A percentile compares a stretch with the other conserved stretches of the same genome.
Evolutionary conservation across 257 asterid genomes (phyloP).

Genomic region (Nicotiana knightiana): DNA sequence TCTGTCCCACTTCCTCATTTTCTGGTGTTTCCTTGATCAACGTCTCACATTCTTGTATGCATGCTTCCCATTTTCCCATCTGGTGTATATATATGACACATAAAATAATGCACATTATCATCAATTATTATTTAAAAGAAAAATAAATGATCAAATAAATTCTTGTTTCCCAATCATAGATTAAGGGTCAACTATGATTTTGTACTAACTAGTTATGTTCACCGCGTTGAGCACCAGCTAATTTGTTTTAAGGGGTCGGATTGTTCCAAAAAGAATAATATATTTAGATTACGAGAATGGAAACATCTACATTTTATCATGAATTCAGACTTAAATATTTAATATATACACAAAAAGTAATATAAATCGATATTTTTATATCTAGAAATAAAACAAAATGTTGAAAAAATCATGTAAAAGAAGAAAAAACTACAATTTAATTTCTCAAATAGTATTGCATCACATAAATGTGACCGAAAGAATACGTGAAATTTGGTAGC

Average conservation of each 20-base stretch:
- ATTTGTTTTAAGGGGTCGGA: not conserved
- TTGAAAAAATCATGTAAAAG: not conserved
- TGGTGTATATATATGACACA: not conserved
- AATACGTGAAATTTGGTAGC: not conserved
- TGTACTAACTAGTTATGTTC: not conserved
- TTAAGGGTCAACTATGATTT: not conserved
- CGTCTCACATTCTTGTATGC: constrained; percentile 54
- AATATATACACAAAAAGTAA: too few species aligned
- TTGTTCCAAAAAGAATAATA: not conserved
- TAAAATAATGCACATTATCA: not conserved
- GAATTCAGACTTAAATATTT: too few species aligned
- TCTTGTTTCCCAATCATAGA: not conserved
- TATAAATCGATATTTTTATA: not conserved
- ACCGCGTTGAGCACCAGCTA: not conserved
- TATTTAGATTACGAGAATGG: not conserved
- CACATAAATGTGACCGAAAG: not conserved
- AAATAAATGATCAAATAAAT: not conserved
- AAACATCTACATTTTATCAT: not conserved
- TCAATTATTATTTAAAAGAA: not conserved
- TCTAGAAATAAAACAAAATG: not conserved
- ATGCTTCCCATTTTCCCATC: constrained; percentile 66
- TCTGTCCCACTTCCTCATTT: constrained; percentile 39
- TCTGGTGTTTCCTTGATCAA: constrained; percentile 44
- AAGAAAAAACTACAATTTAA: not conserved
- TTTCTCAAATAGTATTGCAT: not conserved